phyloP scores from a whole-genome alignment of 305 asterid genomes.

The Rubia peregrina region DNA sequence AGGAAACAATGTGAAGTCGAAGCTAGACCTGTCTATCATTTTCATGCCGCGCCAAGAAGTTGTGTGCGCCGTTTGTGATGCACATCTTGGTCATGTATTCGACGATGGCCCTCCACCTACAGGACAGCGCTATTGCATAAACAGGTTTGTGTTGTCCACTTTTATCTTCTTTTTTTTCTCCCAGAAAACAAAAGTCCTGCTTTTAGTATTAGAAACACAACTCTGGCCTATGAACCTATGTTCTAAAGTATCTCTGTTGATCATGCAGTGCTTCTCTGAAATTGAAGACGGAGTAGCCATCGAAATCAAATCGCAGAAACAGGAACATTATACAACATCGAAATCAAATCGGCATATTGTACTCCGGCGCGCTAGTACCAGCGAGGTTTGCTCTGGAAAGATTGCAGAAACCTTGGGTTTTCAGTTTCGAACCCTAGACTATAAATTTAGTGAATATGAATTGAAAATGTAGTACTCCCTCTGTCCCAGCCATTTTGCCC shows the following conservation, averaged over 20 bases:
- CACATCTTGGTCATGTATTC: conserved; percentile 88
- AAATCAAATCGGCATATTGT: not conserved
- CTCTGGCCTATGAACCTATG: not conserved
- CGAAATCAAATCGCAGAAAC: not conserved
- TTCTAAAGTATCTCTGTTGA: not conserved
- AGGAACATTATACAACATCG: not conserved
- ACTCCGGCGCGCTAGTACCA: not conserved
- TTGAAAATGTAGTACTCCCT: too few relatives aligned
- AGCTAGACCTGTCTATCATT: conserved; percentile 70
- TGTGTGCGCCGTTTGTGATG: conserved; percentile 66
- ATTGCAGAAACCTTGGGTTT: too few relatives aligned
- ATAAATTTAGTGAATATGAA: too few relatives aligned
- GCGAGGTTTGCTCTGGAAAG: too few relatives aligned
- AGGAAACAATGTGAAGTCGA: conserved; percentile 70
- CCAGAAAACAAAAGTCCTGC: not conserved
- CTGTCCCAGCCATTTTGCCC: too few relatives aligned
- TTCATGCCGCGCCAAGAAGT: conserved; percentile 91
- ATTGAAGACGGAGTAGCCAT: conserved; percentile 38
- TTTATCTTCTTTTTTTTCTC: too few relatives aligned
- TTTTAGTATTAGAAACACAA: not conserved
- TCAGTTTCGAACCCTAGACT: too few relatives aligned
- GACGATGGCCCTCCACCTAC: conserved; percentile 92
- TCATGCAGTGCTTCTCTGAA: conserved; percentile 59
- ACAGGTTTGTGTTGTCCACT: conserved; percentile 64
- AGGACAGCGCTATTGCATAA: conserved; percentile 77